Base-by-base conservation (phyloP, 371 early-diverging fungal species). In the Apophysomyces elegans region DNA sequence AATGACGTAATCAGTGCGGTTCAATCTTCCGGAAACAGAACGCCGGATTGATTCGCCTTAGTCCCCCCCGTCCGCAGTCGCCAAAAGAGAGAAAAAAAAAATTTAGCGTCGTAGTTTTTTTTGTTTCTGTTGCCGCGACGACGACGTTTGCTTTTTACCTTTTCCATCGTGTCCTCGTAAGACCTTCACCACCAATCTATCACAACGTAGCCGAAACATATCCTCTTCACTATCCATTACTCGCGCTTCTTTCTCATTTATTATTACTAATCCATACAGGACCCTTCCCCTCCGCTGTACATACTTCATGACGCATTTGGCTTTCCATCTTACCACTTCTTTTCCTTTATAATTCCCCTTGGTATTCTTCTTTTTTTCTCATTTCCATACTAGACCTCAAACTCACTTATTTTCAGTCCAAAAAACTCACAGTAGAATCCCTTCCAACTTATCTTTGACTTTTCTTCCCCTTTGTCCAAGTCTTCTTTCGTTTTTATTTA, bases 251-350 rank as follows among this genome's bases (percentile, higher is more conserved):
- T 50, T 50, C 9, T 21, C 21, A 18, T 50, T 21, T 50, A 50
- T 50, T 21, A 18, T 50, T 50, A 50, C 21, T 50, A 21, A n/a
- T 18, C 21, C 18, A 50, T 26, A 50, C 21, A 50, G 21, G 3
- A 26, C 32, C 32, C 2, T 26, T 26, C 32, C 32, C 32, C 32
- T 26, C 54, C 54, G 8, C 54, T 50, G 54, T 50, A 50, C 54
- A 50, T 50, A 50, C 54, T 50, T 50, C 54, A 50, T 50, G 54
- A 50, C 54, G 18, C 54, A 50, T 50, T 50, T 50, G 16, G 21
- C 54, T 8, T 21, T 21, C 54, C 54, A 50, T 50, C 54, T 50
- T 50, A 50, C 54, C 16, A 50, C 21, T 26, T 21, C 21, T 50
- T 21, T 50, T 7, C 11, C 21, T 21, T 4, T 16, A 18, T 50